phyloP scores from a whole-genome alignment of 2,329 filamentous ascomycete species.

The Aciculosporium take region DNA sequence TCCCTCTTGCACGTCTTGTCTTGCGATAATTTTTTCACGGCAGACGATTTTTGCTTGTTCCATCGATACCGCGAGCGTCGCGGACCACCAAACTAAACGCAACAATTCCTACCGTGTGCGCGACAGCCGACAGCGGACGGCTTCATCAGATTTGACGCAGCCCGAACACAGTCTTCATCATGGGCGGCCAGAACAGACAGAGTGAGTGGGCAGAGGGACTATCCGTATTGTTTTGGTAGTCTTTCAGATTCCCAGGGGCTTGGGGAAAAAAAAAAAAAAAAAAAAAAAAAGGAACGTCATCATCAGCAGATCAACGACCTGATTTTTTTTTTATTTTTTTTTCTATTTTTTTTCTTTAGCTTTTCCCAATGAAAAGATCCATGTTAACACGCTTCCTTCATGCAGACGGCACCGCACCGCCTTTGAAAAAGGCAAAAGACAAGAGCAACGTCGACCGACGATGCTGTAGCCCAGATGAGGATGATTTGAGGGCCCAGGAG shows the following conservation, averaged over 20 bases:
- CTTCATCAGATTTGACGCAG: neutral
- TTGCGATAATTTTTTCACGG: neutral
- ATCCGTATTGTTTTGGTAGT: neutral
- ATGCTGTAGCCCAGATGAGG: neutral
- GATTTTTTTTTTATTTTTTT: too few species aligned
- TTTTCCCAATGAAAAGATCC: neutral
- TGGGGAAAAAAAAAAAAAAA: too few species aligned
- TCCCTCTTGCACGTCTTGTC: neutral
- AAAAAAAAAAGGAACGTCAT: too few species aligned
- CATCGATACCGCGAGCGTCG: neutral
- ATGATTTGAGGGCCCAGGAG: neutral
- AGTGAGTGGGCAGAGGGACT: conserved; percentile 13
- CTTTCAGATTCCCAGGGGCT: too few species aligned
- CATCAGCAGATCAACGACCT: too few species aligned
- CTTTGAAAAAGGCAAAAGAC: conserved; percentile 73
- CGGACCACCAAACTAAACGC: neutral
- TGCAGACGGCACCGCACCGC: conserved; percentile 71
- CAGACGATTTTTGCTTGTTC: neutral
- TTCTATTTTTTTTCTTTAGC: too few species aligned
- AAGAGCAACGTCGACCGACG: conserved; percentile 32
- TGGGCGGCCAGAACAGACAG: conserved; percentile 27
- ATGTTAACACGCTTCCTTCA: neutral
- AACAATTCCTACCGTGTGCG: neutral
- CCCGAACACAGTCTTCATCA: conserved; percentile 8
- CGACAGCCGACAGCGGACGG: neutral